Conservation (phyloP, 202 grass and related monocot species). For the Elaeis oleifera region DNA sequence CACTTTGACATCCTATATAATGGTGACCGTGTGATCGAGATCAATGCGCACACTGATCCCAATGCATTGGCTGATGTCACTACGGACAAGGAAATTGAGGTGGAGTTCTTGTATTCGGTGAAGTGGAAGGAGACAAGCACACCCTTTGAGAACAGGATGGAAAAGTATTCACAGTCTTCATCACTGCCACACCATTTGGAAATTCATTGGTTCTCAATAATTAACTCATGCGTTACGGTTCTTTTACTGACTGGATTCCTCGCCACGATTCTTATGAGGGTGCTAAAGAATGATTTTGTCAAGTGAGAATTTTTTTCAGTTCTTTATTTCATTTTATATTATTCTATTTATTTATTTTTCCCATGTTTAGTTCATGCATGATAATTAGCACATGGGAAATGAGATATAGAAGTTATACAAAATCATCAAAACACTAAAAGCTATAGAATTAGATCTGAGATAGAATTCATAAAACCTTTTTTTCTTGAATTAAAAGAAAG, state of each 20-base stretch:
- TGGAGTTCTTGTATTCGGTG: slow-evolving; percentile 11
- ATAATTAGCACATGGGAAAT: too few relatives aligned
- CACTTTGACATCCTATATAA: slow-evolving; percentile 13
- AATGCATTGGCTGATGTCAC: slow-evolving; percentile 8
- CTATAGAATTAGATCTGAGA: too few relatives aligned
- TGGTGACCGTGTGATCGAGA: slow-evolving; percentile 4
- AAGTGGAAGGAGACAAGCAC: slow-evolving; percentile 15
- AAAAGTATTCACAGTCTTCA: slow-evolving; percentile 11
- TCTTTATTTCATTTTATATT: background rate
- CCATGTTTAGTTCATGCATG: too few relatives aligned
- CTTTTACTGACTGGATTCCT: slow-evolving; percentile 13
- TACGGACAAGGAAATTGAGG: background rate
- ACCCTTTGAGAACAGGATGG: slow-evolving; percentile 18
- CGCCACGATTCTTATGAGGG: slow-evolving; percentile 18
- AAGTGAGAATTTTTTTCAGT: background rate
- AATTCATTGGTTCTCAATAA: slow-evolving; percentile 20
- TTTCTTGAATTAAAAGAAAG: too few relatives aligned
- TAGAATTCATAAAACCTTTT: too few relatives aligned
- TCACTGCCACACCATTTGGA: slow-evolving; percentile 10
- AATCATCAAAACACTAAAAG: too few relatives aligned
- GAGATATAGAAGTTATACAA: too few relatives aligned
- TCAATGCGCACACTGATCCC: slow-evolving; percentile 3
- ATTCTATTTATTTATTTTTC: too few relatives aligned
- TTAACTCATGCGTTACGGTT: slow-evolving; percentile 16
- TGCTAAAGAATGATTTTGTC: slow-evolving; percentile 18